Percentiles rank a stretch among this genome's conserved stretches.
Evolutionary conservation across 1,284 basidiomycete species (phyloP).

Genomic region (Puccinia hordei): DNA sequence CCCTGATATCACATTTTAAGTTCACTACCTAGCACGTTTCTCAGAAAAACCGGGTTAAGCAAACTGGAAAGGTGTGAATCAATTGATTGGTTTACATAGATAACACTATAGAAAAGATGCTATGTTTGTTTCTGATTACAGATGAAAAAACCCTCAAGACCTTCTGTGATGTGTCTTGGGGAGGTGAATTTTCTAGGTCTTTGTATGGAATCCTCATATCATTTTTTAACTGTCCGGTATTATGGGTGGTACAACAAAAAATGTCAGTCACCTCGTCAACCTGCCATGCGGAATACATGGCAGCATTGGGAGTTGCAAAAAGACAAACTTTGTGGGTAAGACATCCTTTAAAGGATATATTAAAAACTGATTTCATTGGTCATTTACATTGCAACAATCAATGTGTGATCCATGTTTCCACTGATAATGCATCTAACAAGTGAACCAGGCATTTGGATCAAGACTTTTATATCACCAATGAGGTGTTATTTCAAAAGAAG

Average conservation of each 20-base stretch:
- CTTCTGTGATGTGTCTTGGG: too few relatives aligned
- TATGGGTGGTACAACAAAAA: too few relatives aligned
- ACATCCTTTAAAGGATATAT: background rate
- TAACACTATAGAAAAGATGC: background rate
- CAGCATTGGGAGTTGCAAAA: too few relatives aligned
- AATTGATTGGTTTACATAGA: background rate
- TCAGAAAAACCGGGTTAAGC: background rate
- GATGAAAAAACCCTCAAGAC: background rate
- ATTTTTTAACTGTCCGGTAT: too few relatives aligned
- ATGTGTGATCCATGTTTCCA: background rate
- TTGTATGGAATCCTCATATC: too few relatives aligned
- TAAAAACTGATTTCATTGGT: background rate
- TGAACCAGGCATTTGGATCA: too few relatives aligned
- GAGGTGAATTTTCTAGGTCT: too few relatives aligned
- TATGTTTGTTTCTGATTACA: constrained; percentile 35
- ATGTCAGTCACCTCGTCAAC: too few relatives aligned
- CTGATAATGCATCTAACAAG: constrained; percentile 8
- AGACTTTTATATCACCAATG: too few relatives aligned
- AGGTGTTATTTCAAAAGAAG: too few relatives aligned
- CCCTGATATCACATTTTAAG: constrained; percentile 20
- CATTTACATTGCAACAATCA: constrained; percentile 6
- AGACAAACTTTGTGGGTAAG: too few relatives aligned
- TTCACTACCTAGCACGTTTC: background rate
- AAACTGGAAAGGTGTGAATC: constrained; percentile 13
- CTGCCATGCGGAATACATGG: too few relatives aligned